Conservation (phyloP, 2,329 filamentous ascomycete species). For the Periconia sp. region DNA sequence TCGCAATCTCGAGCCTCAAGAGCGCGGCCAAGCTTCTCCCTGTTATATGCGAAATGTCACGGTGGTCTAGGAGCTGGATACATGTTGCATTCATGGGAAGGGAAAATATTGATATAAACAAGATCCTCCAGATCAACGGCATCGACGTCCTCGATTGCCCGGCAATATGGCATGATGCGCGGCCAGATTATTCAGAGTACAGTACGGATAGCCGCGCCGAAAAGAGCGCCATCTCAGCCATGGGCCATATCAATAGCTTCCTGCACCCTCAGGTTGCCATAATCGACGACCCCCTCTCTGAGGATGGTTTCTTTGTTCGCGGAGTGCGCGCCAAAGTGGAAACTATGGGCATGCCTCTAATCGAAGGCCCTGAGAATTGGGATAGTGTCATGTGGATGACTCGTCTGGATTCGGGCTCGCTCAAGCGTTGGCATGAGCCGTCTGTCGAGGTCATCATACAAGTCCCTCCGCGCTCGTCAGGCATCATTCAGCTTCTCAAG, state of each 20-base stretch:
- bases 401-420: slow-evolving; percentile 70
- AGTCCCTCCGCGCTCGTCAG: slow-evolving; percentile 69
- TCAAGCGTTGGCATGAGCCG: slow-evolving; percentile 76
- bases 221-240: slow-evolving; percentile 62
- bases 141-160: slow-evolving; percentile 68
- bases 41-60: slow-evolving; percentile 83
- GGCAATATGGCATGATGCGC: slow-evolving; percentile 70
- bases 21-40: slow-evolving; percentile 75
- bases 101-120: slow-evolving; percentile 67
- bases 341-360: slow-evolving; percentile 61
- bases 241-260: slow-evolving; percentile 71
- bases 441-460: slow-evolving; percentile 83
- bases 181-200: slow-evolving; percentile 69
- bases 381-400: slow-evolving; percentile 75
- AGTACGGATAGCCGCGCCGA: slow-evolving; percentile 73
- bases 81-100: slow-evolving; percentile 81
- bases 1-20: slow-evolving; percentile 72
- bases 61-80: slow-evolving; percentile 68
- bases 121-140: slow-evolving; percentile 76
- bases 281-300: slow-evolving; percentile 66
- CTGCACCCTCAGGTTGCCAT: slow-evolving; percentile 78
- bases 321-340: slow-evolving; percentile 60
- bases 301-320: slow-evolving; percentile 69
- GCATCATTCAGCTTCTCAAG: slow-evolving; percentile 74
- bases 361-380: slow-evolving; percentile 70